Evolutionary conservation across 2,329 filamentous ascomycete genomes (phyloP), one percentile per base, ranked within the genome.

Genomic region (Madurella mycetomatis): DNA sequence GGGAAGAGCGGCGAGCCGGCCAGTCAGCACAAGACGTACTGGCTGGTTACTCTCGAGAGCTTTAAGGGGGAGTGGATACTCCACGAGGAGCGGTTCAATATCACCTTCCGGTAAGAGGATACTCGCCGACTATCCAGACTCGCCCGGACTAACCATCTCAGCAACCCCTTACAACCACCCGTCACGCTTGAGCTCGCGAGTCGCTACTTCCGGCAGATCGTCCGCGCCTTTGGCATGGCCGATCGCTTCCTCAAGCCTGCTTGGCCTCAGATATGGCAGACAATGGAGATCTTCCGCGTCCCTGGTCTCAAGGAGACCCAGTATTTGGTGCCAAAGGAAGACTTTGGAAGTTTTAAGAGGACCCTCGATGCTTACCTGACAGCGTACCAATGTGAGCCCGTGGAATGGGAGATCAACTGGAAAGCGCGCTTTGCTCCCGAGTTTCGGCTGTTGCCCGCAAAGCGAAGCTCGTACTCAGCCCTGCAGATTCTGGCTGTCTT

Each of bases 191-290:
- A 82, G 51, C 72, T 83, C 17, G 77, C 80, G 11, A 83, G 80
- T 60, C 71, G 77, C 25, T 74, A 79, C 61, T 80, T 80, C 61
- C 73, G 78, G 31, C 76, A 73, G 40, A 79, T 83, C 44, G 76
- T 82, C 44, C 75, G 77, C 49, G 78, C 74, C 1, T 69, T 83
- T 32, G 78, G 78, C 53, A 79, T 76, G 51, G 74, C 75, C 30
- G 80, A 83, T 61, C 76, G 79, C 39, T 78, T 76, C 51, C 66
- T 83, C 43, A 82, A 82, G 62, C 80, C 80, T 0, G 78, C 77
- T 54, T 83, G 80, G 80, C 80, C 80, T 9, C 75, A 80, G 49
- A 70, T 78, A 39, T 75, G 80, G 66, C 80, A 82, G 58, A 74
- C 76, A 37, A 70, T 71, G 41, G 71, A 76, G 59, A 74, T 81